Conservation (phyloP, 2,329 filamentous ascomycete species). For the Aureobasidium musti region DNA sequence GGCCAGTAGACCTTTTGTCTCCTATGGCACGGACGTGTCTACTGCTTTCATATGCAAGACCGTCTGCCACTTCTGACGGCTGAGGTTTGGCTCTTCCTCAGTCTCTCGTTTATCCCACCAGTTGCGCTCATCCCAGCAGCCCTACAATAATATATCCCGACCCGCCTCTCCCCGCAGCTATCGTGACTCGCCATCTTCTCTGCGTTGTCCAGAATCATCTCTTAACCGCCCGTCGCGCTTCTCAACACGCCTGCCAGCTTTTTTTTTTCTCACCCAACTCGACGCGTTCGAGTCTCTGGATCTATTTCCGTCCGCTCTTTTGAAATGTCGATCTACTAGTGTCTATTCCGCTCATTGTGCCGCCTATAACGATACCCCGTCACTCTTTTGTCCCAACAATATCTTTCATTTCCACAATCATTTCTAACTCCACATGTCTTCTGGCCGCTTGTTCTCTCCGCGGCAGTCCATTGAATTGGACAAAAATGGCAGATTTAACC, state of each 20-base stretch:
- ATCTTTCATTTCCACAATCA: neutral
- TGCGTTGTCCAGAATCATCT: slow-evolving; percentile 19
- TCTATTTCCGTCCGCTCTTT: slow-evolving; percentile 17
- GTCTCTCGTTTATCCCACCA: slow-evolving; percentile 24
- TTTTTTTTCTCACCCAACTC: slow-evolving; percentile 23
- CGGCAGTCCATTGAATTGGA: slow-evolving; percentile 31
- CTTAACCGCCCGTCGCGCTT: slow-evolving; percentile 15
- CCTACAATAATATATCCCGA: slow-evolving; percentile 18
- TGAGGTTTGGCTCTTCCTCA: slow-evolving; percentile 20
- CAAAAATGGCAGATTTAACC: slow-evolving; percentile 15
- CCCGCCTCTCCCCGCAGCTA: slow-evolving; percentile 23
- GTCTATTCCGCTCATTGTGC: slow-evolving; percentile 23
- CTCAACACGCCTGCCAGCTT: slow-evolving; percentile 24
- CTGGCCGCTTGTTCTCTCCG: slow-evolving; percentile 30
- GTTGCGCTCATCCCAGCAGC: slow-evolving; percentile 23
- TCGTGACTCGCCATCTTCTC: slow-evolving; percentile 25
- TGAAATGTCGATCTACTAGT: slow-evolving; percentile 31
- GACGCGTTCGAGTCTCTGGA: slow-evolving; percentile 18
- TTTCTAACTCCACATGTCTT: slow-evolving; percentile 30
- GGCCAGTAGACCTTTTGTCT: slow-evolving; percentile 27
- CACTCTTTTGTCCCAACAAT: slow-evolving; percentile 28
- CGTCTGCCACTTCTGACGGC: slow-evolving; percentile 19
- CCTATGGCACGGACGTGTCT: slow-evolving; percentile 26
- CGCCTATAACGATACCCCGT: slow-evolving; percentile 25
- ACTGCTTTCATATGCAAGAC: slow-evolving; percentile 18